Evolutionary conservation across 495 filamentous ascomycete species (phyloP).

Genomic region (Thermothielavioides terrestris): DNA sequence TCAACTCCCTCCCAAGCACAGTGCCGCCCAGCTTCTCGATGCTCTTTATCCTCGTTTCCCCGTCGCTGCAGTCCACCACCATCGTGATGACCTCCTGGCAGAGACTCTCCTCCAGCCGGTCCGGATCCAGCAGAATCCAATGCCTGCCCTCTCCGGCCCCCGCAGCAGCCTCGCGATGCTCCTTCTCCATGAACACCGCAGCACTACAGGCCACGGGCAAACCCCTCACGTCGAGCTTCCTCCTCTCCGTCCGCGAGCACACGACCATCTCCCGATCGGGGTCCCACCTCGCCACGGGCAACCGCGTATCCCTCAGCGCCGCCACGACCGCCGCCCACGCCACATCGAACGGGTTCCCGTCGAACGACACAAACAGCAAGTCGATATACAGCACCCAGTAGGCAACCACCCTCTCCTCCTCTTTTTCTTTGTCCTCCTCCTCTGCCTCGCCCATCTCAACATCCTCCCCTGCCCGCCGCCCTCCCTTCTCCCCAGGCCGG

Average conservation of each 20-base stretch:
- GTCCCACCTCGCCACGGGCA: constrained; percentile 86
- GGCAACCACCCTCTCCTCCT: constrained; percentile 53
- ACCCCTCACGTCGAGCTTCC: constrained; percentile 43
- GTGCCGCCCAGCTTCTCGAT: constrained; percentile 80
- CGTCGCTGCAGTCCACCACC: constrained; percentile 55
- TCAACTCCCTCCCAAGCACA: constrained; percentile 29
- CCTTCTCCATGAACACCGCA: constrained; percentile 65
- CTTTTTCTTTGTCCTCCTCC: constrained; percentile 39
- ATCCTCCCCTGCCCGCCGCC: constrained; percentile 16
- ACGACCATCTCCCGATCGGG: constrained; percentile 66
- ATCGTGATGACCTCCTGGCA: constrained; percentile 66
- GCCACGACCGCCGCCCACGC: constrained; percentile 78
- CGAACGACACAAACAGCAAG: constrained; percentile 78
- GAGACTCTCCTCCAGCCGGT: constrained; percentile 78
- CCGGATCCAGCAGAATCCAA: constrained; percentile 81
- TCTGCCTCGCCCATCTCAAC: constrained; percentile 34
- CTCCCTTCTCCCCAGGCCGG: constrained; percentile 35
- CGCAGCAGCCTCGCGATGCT: constrained; percentile 40
- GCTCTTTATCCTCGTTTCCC: constrained; percentile 50
- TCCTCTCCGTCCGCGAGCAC: constrained; percentile 55
- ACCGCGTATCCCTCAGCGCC: constrained; percentile 65
- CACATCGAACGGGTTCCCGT: constrained; percentile 83
- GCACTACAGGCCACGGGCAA: constrained; percentile 66
- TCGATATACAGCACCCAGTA: constrained; percentile 96
- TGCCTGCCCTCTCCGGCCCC: constrained; percentile 33